A percentile compares a stretch with the other conserved stretches of the same genome.
phyloP scores from a whole-genome alignment of 2,329 filamentous ascomycete species.

The Graphilbum ipis-grandicollis region DNA sequence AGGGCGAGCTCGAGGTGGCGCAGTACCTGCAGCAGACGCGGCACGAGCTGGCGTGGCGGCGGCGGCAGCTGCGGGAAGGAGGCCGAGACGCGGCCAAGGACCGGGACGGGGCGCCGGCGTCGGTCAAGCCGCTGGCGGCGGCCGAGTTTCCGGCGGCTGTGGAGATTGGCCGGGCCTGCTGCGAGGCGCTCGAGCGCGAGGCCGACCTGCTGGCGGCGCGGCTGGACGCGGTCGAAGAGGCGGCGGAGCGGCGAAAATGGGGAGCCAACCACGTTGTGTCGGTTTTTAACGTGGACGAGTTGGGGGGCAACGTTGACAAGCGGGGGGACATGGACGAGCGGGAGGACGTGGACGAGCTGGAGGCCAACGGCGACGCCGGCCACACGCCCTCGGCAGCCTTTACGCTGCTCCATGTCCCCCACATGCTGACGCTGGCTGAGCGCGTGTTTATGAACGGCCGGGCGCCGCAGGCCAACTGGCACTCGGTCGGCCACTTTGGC shows the following conservation, averaged over 20 bases:
- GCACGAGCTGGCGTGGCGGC: constrained; percentile 20
- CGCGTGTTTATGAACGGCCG: constrained; percentile 60
- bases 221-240: constrained; percentile 46
- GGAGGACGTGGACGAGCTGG: not conserved
- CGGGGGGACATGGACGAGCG: not conserved
- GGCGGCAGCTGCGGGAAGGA: too few relatives aligned
- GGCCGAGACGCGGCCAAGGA: too few relatives aligned
- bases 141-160: constrained; percentile 49
- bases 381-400: constrained; percentile 29
- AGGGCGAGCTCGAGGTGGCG: constrained; percentile 56
- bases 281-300: constrained; percentile 10
- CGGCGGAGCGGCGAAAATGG: constrained; percentile 41
- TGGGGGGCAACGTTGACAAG: too few relatives aligned
- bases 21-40: constrained; percentile 52
- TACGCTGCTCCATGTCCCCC: constrained; percentile 37
- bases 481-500: constrained; percentile 34
- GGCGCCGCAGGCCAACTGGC: constrained; percentile 50
- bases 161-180: constrained; percentile 53
- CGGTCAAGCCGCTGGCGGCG: constrained; percentile 18
- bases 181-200: constrained; percentile 45
- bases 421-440: constrained; percentile 47
- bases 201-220: constrained; percentile 48
- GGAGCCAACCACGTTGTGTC: constrained; percentile 48
- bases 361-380: not conserved
- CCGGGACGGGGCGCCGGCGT: constrained; percentile 9